Percentiles rank a stretch among this genome's conserved stretches.
These are phyloP conservation scores for Malania oleifera DNA, from an alignment of 164 flowering plant species.

Conservation along the genomic window DNA sequence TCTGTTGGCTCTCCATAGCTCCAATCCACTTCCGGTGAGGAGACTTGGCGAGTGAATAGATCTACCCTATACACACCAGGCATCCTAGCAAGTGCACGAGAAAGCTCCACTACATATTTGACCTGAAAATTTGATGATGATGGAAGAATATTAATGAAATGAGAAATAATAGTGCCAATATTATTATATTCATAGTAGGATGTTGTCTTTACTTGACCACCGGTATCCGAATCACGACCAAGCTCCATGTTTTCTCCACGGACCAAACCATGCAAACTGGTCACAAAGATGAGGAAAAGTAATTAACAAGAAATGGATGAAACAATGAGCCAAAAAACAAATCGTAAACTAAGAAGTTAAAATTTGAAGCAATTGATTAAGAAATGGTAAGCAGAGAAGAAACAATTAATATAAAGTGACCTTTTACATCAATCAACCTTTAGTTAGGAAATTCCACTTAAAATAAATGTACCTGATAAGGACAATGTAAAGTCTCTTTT, in stretches of 20 bases:
- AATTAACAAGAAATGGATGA: background rate
- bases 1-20: constrained; percentile 60
- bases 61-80: constrained; percentile 95
- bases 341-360: too few relatives aligned
- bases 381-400: too few relatives aligned
- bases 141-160: background rate
- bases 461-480: constrained; percentile 60
- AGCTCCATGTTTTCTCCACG: constrained; percentile 98
- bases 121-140: constrained; percentile 35
- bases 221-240: constrained; percentile 96
- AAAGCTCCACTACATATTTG: constrained; percentile 91
- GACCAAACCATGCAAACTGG: constrained; percentile 88
- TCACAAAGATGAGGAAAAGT: constrained; percentile 8
- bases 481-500: constrained; percentile 75
- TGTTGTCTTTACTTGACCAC: constrained; percentile 70
- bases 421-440: too few relatives aligned
- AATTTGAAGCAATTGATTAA: too few relatives aligned
- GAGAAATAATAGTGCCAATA: background rate
- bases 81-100: constrained; percentile 86
- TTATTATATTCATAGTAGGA: background rate
- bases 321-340: too few relatives aligned
- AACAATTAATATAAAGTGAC: too few relatives aligned
- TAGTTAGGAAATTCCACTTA: too few relatives aligned
- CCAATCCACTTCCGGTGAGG: constrained; percentile 84
- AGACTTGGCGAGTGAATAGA: constrained; percentile 81